Conservation (phyloP, 768 basidiomycete species). For the Paxillus ammoniavirescens region DNA sequence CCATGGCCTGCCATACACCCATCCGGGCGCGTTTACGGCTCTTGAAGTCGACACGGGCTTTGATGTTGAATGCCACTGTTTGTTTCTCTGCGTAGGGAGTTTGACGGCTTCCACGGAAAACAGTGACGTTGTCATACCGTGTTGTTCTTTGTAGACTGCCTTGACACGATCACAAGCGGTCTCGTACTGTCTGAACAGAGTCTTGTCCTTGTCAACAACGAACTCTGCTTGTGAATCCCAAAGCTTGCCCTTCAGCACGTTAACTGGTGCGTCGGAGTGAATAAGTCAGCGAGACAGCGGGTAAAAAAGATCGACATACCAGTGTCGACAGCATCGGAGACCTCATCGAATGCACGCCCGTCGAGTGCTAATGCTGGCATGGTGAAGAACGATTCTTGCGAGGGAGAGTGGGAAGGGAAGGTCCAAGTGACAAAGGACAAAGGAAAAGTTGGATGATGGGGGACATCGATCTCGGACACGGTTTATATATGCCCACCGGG, state of each 20-base stretch:
- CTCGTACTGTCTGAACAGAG: conserved; percentile 70
- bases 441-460: conserved; percentile 1
- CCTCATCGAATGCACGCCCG: conserved; percentile 37
- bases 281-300: background rate
- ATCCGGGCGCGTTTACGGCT: conserved; percentile 67
- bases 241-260: conserved; percentile 59
- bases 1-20: conserved; percentile 86
- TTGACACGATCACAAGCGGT: conserved; percentile 77
- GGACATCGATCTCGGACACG: background rate
- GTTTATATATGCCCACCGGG: conserved; percentile 1
- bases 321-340: conserved; percentile 50
- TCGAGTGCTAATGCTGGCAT: conserved; percentile 29
- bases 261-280: conserved; percentile 45
- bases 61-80: conserved; percentile 81
- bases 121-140: conserved; percentile 42
- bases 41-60: conserved; percentile 73
- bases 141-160: conserved; percentile 75
- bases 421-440: too few relatives aligned
- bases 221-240: conserved; percentile 61
- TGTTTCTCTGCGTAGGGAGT: conserved; percentile 62
- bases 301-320: conserved; percentile 31
- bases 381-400: background rate
- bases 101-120: background rate
- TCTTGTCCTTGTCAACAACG: conserved; percentile 61
- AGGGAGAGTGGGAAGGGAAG: background rate